Conservation (phyloP, 2,329 filamentous ascomycete species). For the Sporothrix phasma region DNA sequence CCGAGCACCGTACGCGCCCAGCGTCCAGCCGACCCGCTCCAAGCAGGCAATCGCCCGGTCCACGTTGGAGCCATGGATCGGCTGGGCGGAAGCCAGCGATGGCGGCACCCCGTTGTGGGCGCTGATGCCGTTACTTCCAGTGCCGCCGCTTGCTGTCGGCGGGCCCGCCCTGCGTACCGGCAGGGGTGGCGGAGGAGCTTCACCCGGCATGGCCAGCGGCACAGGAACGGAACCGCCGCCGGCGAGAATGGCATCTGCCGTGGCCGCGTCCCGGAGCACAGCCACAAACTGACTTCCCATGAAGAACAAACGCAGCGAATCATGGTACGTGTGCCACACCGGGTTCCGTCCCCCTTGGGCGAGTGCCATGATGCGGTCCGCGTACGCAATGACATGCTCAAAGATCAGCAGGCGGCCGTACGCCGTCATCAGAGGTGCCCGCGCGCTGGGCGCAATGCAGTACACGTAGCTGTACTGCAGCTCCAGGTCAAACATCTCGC, state of each 20-base stretch:
- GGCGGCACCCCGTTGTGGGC: not conserved
- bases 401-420: conserved; percentile 76
- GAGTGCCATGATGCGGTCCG: conserved; percentile 61
- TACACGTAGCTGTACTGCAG: conserved; percentile 85
- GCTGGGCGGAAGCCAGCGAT: not conserved
- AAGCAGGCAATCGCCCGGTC: conserved; percentile 47
- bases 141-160: conserved; percentile 17
- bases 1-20: conserved; percentile 47
- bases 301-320: conserved; percentile 75
- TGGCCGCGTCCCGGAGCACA: conserved; percentile 42
- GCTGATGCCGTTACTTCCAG: conserved; percentile 10
- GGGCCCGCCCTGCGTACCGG: conserved; percentile 30
- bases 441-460: conserved; percentile 69
- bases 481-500: conserved; percentile 76
- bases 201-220: conserved; percentile 35
- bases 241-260: conserved; percentile 44
- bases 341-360: conserved; percentile 48
- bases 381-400: conserved; percentile 75
- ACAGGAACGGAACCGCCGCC: conserved; percentile 35
- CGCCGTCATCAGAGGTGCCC: conserved; percentile 61
- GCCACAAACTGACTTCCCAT: conserved; percentile 55
- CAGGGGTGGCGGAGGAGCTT: conserved; percentile 42
- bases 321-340: conserved; percentile 74
- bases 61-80: conserved; percentile 35
- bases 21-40: conserved; percentile 42